Evolutionary conservation across 331 rosid genomes (phyloP), one percentile per base, ranked within the genome.

Genomic region (Spiraea crenata): DNA sequence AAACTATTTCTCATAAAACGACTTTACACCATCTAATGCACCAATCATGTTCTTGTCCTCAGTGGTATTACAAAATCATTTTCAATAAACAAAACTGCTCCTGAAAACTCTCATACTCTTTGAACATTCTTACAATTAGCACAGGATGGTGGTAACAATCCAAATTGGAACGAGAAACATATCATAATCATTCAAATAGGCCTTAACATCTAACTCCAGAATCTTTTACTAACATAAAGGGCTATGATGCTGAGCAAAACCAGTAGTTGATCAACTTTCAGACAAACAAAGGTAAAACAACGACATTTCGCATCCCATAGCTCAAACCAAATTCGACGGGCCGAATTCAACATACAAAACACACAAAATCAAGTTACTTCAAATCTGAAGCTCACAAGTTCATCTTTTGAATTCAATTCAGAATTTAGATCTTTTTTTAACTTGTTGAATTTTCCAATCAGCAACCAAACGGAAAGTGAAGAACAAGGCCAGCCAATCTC

Each of bases 401-500:
- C 63, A 34, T 31, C 9, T 15, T 34, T 57, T 7, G 48, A 10
- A 45, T 25, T 13, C 34, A 2, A 57, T 57, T 19, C 35, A 25
- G 31, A 25, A 57, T 12, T 34, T 14, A 12, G 9, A 57, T 25
- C 5, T 12, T 57, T 57, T 25, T 17, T 55, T 0, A 55, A 19
- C 25, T 57, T 15, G 15, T 10, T 10, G n/a, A 63, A 42, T 55
- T 42, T 56, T 56, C 44, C 25, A 11, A 69, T 81, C 90, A 85
- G 88, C 77, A 82, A 81, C 90, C 84, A 89, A 82, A 85, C 83
- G 31, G 78, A 34, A 51, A 65, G 41, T 44, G 52, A 64, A 13
- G 40, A 19, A 63, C 63, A 69, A 80, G 47, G 37, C 3, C 16
- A 11, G 31, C 8, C 20, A 48, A 73, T 42, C n/a, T 66, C 46